Base-by-base conservation (phyloP, 2,329 filamentous ascomycete species). In the Xylariaceae sp. region DNA sequence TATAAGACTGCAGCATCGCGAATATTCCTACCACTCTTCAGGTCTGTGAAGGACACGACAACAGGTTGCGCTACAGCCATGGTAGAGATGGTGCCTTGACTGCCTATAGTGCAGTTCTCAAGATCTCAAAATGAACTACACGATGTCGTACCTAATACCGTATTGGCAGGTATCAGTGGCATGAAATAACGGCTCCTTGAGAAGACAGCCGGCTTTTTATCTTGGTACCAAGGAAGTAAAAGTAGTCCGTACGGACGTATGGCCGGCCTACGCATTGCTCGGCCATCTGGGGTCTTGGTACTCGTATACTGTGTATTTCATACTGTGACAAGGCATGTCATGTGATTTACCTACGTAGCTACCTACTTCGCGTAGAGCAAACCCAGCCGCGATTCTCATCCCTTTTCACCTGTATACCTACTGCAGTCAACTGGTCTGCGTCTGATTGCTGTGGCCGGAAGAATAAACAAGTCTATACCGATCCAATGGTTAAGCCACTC, bases 401-500 rank as follows among this genome's bases (percentile, higher is more conserved):
- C 26, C 26, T 5, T 4, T 26, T 26, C 26, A n/a, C n/a, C 8
- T 26, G 26, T 26, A 8, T 26, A 41, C 39, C 18, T 6, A 18
- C 3, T 39, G 15, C n/a, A 22, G 9, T 10, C 9, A 3, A 13
- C 13, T 15, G 13, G 13, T 15, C 32, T 34, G 32, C 7, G 9
- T 40, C 16, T 29, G 8, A 29, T 19, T 26, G 21, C 39, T 12
- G 36, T 43, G 12, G 9, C 47, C 21, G 39, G 40, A 16, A 5
- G 19, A 6, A 34, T 22, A 16, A 18, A 10, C 15, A n/a, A n/a
- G n/a, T n/a, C n/a, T 21, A 5, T 18, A 41, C 10, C 26, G 32
- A 18, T 32, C 16, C 43, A 21, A 94, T 94, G 88, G 86, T 95
- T 63, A 96, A 95, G 71, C 86, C 92, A 45, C 81, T 99, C 54